Evolutionary conservation across 495 filamentous ascomycete genomes (phyloP).

Genomic region (Annulohypoxylon bovei): DNA sequence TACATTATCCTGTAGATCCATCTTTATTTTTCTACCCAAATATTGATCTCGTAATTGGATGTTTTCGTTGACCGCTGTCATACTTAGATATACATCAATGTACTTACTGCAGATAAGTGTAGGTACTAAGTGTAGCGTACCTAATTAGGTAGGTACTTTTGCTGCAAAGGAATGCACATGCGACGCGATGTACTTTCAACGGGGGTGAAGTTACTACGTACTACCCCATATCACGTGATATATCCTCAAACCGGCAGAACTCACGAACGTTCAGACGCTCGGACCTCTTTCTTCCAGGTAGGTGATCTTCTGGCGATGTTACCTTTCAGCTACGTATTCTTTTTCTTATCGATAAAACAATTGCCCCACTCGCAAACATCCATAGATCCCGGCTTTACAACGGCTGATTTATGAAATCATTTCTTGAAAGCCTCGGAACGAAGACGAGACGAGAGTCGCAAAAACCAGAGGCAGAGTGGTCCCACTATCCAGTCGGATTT

Average conservation of each 20-base stretch:
- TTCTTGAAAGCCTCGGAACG: constrained; percentile 11
- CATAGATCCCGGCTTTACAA: constrained; percentile 26
- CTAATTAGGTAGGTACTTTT: neutral
- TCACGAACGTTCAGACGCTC: constrained; percentile 8
- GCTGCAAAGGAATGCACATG: constrained; percentile 19
- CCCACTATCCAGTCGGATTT: constrained; percentile 1
- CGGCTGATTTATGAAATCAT: constrained; percentile 32
- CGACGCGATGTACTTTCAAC: constrained; percentile 17
- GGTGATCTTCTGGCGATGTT: too few species aligned
- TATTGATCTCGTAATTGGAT: neutral
- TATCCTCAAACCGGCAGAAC: neutral
- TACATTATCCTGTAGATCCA: neutral
- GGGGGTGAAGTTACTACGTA: neutral
- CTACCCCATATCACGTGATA: constrained; percentile 35
- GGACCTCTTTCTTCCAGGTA: constrained; percentile 2
- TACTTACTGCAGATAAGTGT: neutral
- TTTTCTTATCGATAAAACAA: constrained; percentile 19
- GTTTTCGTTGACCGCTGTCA: neutral
- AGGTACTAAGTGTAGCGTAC: neutral
- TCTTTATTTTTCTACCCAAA: neutral
- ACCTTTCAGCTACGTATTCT: neutral
- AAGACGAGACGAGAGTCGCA: neutral
- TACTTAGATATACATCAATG: neutral
- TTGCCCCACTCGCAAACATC: constrained; percentile 22
- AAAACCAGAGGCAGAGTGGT: constrained; percentile 5